Percentiles rank a stretch among this genome's conserved stretches.
Evolutionary conservation across 2,329 filamentous ascomycete genomes (phyloP).

Genomic region (Scedosporium aurantiacum): DNA sequence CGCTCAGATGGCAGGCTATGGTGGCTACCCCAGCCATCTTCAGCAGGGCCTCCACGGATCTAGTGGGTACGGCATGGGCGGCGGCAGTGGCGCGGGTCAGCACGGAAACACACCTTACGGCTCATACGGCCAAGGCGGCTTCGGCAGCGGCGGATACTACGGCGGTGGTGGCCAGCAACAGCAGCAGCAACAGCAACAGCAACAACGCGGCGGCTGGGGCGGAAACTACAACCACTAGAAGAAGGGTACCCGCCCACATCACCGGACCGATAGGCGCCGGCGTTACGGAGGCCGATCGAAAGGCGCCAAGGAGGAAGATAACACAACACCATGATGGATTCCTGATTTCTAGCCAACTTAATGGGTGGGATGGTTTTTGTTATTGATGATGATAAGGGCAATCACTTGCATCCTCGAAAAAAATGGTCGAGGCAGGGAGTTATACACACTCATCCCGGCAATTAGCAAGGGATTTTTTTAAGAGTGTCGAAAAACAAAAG

Average conservation of each 20-base stretch:
- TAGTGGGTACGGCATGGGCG: conserved; percentile 44
- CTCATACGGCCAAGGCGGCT: conserved; percentile 35
- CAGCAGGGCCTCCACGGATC: conserved; percentile 43
- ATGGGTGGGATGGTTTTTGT: background rate
- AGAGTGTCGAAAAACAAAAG: background rate
- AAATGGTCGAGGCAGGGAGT: background rate
- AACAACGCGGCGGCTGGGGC: conserved; percentile 45
- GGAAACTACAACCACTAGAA: conserved; percentile 42
- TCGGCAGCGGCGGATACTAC: conserved; percentile 37
- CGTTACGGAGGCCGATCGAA: background rate
- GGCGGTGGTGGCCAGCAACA: conserved; percentile 21
- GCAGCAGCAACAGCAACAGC: conserved; percentile 33
- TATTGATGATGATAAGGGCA: background rate
- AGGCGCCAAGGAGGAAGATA: background rate
- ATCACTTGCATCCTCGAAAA: background rate
- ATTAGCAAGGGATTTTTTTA: background rate
- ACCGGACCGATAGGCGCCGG: background rate
- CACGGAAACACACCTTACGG: conserved; percentile 36
- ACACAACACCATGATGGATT: background rate
- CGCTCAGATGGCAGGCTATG: conserved; percentile 45
- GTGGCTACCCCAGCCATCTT: conserved; percentile 44
- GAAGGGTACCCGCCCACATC: conserved; percentile 8
- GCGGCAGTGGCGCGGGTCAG: conserved; percentile 37
- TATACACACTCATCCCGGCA: background rate
- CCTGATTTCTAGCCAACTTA: background rate